A percentile compares a stretch with the other conserved stretches of the same genome.
phyloP scores from a whole-genome alignment of 1,284 basidiomycete species.

The Vanrija sp. region DNA sequence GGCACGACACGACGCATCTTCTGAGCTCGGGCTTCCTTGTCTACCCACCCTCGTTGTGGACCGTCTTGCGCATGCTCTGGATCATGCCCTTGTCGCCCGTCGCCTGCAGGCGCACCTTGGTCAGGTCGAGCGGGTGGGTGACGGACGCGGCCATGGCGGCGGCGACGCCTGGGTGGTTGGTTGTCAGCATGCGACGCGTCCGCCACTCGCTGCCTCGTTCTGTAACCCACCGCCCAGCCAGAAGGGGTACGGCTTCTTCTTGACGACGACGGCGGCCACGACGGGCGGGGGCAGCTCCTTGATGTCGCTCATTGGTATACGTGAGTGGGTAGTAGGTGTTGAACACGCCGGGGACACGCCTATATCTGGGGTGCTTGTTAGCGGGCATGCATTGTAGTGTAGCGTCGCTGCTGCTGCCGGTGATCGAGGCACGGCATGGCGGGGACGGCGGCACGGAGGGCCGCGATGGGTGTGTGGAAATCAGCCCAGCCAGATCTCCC shows the following conservation, averaged over 20 bases:
- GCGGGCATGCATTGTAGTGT: too few species aligned
- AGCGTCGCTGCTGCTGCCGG: too few species aligned
- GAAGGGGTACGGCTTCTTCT: slow-evolving; percentile 67
- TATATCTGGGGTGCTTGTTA: too few species aligned
- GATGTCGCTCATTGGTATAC: too few species aligned
- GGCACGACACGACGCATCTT: too few species aligned
- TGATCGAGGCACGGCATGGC: too few species aligned
- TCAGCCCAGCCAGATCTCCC: too few species aligned
- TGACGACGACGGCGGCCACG: not conserved
- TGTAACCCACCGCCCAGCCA: slow-evolving; percentile 66
- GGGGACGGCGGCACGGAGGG: too few species aligned
- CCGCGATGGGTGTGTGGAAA: too few species aligned
- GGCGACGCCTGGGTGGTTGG: slow-evolving; percentile 61
- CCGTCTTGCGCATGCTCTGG: slow-evolving; percentile 69
- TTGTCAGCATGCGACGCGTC: not conserved
- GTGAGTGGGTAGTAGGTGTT: too few species aligned
- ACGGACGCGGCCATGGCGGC: slow-evolving; percentile 75
- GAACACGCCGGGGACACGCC: too few species aligned
- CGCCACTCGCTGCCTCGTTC: not conserved
- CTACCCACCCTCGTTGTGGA: slow-evolving; percentile 35
- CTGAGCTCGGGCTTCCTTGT: not conserved
- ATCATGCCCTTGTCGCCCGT: slow-evolving; percentile 84
- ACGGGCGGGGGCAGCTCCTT: not conserved
- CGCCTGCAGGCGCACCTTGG: slow-evolving; percentile 81
- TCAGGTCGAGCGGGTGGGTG: slow-evolving; percentile 81